Evolutionary conservation across 208 protist species (phyloP), one percentile per base, ranked within the genome.

Genomic region (Herpetomonas samuelpessoai): DNA sequence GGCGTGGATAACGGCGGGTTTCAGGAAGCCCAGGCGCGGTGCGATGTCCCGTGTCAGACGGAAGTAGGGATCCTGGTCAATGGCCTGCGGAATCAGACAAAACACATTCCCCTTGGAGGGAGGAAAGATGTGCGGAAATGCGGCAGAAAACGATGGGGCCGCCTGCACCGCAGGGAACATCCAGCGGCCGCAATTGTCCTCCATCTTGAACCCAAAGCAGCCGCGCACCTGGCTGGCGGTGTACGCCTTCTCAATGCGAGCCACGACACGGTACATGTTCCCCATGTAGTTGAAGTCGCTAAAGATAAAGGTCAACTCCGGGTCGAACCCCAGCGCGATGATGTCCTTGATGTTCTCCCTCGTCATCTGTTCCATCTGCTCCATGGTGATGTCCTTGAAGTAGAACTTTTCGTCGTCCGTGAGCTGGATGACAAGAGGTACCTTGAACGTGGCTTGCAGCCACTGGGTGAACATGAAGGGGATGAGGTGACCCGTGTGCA

Each of bases 371-470:
- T 97, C 81, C 12, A 93, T 71, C 63, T 99, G 87, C 28, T 98
- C 96, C 10, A 99, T 70, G 6, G 85, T 86, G 21, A 98, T 57
- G 72, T 98, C 92, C 65, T 99, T 99, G 74, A 98, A 99, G 62
- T 98, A 96, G 69, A 98, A 99, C 81, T 99, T 99, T 69, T 99
- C 99, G 76, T 99, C 99, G 67, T 99, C 99, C n/a, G 98, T 99
- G 62, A 99, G 86, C 77, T 99, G 99, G 62, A 99, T 98, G 1
- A 99, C 98, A 1, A 99, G 82, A 18, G 98, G 97, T 21, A 99
- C 97, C 55, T 98, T 73, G 70, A 99, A 99, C 4, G 89, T 97
- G n/a, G 99, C 98, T 82, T 99, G 99, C 57, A 99, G 85, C 82
- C 97, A 98, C 83, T 99, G 98, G 3, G 97, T 99, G 79, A 99